A percentile compares a stretch with the other conserved stretches of the same genome.
These are phyloP conservation scores for Paspalum notatum DNA, from an alignment of 176 grass and related monocot species.

Conservation along the genomic window DNA sequence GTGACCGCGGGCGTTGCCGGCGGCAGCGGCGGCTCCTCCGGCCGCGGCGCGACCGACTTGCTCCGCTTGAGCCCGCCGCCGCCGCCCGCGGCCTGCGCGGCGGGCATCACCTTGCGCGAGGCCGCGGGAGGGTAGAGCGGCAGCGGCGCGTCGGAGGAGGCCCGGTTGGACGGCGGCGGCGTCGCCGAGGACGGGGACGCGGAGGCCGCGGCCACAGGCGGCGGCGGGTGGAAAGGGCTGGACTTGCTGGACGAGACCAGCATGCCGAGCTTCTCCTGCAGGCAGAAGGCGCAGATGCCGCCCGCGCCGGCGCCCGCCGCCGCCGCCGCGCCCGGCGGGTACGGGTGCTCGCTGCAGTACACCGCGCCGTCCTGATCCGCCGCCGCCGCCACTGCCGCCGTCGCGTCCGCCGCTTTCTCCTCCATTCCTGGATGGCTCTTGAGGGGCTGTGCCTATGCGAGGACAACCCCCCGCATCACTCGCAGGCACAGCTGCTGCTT, in stretches of 20 bases:
- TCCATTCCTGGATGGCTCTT: constrained; percentile 47
- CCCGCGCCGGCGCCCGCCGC: constrained; percentile 49
- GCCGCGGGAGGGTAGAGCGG: constrained; percentile 32
- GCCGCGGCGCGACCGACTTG: constrained; percentile 85
- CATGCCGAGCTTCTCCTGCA: constrained; percentile 99
- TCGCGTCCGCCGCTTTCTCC: constrained; percentile 44
- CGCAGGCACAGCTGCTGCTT: background rate
- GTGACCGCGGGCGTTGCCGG: constrained; percentile 27
- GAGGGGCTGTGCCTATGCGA: constrained; percentile 12
- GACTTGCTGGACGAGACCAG: constrained; percentile 93
- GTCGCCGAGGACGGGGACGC: constrained; percentile 55
- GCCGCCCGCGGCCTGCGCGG: background rate
- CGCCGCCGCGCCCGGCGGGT: constrained; percentile 59
- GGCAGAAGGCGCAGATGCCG: constrained; percentile 95
- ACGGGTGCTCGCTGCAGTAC: constrained; percentile 91
- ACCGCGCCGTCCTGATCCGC: constrained; percentile 45
- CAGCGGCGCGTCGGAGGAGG: constrained; percentile 24
- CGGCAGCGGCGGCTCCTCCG: constrained; percentile 36
- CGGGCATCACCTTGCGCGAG: constrained; percentile 6
- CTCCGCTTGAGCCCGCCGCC: constrained; percentile 56
- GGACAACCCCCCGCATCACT: background rate
- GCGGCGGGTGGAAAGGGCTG: constrained; percentile 67
- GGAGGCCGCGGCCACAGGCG: constrained; percentile 44
- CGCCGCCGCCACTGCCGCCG: constrained; percentile 16
- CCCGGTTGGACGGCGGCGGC: constrained; percentile 44